Conservation (phyloP, 176 grass and related monocot species). For the Triticum timopheevii region DNA sequence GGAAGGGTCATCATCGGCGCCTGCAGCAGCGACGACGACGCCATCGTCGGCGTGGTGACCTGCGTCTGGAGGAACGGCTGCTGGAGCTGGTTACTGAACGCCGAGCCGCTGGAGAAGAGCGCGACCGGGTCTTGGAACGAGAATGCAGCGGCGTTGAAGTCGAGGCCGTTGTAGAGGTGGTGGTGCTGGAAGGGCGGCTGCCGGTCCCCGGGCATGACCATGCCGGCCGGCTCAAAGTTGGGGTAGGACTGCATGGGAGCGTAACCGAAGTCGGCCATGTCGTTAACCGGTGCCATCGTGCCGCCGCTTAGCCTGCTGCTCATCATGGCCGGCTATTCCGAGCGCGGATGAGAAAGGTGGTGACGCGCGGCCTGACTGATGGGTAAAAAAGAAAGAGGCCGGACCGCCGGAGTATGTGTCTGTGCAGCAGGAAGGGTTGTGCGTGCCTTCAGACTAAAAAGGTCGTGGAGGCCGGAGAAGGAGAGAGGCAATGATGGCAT, state of each 20-base stretch:
- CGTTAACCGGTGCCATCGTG: conserved; percentile 14
- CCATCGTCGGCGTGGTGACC: conserved; percentile 36
- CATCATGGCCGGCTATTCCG: conserved; percentile 32
- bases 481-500: background rate
- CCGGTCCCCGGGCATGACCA: conserved; percentile 14
- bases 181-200: conserved; percentile 30
- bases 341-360: background rate
- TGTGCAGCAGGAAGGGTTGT: background rate
- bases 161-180: conserved; percentile 32
- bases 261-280: conserved; percentile 36
- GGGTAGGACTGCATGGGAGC: conserved; percentile 33
- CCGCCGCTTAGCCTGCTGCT: conserved; percentile 39
- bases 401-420: background rate
- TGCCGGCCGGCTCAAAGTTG: conserved; percentile 26
- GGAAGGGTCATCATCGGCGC: conserved; percentile 13
- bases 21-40: conserved; percentile 13
- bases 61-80: conserved; percentile 24
- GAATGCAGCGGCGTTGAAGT: conserved; percentile 28
- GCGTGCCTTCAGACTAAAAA: background rate
- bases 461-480: background rate
- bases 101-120: conserved; percentile 15
- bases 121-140: conserved; percentile 39
- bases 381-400: background rate
- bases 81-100: background rate
- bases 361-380: background rate